These are phyloP conservation scores for Fusarium sp. DNA, from an alignment of 2,329 filamentous ascomycete genomes.

Conservation along the genomic window DNA sequence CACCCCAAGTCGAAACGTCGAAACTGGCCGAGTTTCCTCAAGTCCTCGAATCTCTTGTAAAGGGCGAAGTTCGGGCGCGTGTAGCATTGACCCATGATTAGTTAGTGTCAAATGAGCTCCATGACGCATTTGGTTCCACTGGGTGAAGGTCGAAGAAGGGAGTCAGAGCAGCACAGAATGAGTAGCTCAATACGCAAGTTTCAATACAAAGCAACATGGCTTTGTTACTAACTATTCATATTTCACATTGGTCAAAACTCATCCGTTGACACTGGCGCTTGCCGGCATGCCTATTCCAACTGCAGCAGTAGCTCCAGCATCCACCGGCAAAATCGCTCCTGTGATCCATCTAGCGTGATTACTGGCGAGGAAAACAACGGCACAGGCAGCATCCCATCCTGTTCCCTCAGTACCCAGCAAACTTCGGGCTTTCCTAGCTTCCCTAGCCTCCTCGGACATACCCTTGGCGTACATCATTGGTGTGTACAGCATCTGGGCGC, in stretches of 20 bases:
- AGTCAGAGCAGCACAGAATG: background rate
- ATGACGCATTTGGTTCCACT: background rate
- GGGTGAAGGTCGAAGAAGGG: background rate
- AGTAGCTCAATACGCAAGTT: background rate
- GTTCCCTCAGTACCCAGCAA: slow-evolving; percentile 56
- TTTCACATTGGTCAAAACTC: background rate
- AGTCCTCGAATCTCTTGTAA: slow-evolving; percentile 8
- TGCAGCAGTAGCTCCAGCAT: slow-evolving; percentile 53
- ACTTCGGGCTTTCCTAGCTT: slow-evolving; percentile 52
- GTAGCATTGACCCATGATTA: slow-evolving; percentile 20
- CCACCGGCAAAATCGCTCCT: slow-evolving; percentile 54
- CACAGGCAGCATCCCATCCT: slow-evolving; percentile 56
- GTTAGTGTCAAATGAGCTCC: background rate
- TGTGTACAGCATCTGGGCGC: slow-evolving; percentile 56
- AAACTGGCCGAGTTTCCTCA: slow-evolving; percentile 26
- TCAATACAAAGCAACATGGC: background rate
- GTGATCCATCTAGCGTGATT: slow-evolving; percentile 59
- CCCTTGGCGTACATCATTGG: slow-evolving; percentile 58
- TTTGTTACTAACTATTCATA: background rate
- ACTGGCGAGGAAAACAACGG: slow-evolving; percentile 54
- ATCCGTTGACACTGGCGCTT: slow-evolving; percentile 44
- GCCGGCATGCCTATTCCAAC: slow-evolving; percentile 36
- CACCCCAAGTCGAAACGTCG: slow-evolving; percentile 20
- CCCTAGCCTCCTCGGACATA: slow-evolving; percentile 54
- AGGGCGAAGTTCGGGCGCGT: slow-evolving; percentile 17